A percentile compares a stretch with the other conserved stretches of the same genome.
Evolutionary conservation across 306 rosid species (phyloP).

Genomic region (Fragaria vesca): DNA sequence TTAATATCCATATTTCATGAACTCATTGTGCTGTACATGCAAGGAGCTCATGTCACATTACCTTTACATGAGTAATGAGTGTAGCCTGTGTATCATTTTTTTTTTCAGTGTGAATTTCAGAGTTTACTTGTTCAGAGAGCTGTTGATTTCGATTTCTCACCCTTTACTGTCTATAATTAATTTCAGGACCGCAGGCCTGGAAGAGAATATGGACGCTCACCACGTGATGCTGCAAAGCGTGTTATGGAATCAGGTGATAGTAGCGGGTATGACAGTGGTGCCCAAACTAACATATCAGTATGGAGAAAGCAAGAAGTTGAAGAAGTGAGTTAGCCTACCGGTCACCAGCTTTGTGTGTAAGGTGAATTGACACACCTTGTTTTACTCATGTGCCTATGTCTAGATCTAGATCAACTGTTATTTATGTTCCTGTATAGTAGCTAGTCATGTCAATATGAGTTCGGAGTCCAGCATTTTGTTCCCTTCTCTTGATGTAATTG

Average conservation of each 20-base stretch:
- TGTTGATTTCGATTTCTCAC: neutral
- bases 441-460: conserved; percentile 22
- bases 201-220: conserved; percentile 42
- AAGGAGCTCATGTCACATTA: neutral
- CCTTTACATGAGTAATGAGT: neutral
- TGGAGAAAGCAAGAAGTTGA: conserved; percentile 47
- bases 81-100: neutral
- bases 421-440: conserved; percentile 29
- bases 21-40: neutral
- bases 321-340: conserved; percentile 31
- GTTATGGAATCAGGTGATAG: conserved; percentile 58
- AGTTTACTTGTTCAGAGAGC: neutral
- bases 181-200: conserved; percentile 53
- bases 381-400: conserved; percentile 21
- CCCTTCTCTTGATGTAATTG: conserved; percentile 17
- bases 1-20: neutral
- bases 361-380: conserved; percentile 23
- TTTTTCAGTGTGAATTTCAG: too few species aligned
- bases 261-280: conserved; percentile 60
- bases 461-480: conserved; percentile 7
- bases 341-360: conserved; percentile 7
- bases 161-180: conserved; percentile 9
- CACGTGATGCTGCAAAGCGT: conserved; percentile 28
- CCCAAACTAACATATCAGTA: conserved; percentile 31
- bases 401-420: conserved; percentile 17